Conservation (phyloP, 2,329 filamentous ascomycete genomes). For the Lecanoromycetidae sp. region DNA sequence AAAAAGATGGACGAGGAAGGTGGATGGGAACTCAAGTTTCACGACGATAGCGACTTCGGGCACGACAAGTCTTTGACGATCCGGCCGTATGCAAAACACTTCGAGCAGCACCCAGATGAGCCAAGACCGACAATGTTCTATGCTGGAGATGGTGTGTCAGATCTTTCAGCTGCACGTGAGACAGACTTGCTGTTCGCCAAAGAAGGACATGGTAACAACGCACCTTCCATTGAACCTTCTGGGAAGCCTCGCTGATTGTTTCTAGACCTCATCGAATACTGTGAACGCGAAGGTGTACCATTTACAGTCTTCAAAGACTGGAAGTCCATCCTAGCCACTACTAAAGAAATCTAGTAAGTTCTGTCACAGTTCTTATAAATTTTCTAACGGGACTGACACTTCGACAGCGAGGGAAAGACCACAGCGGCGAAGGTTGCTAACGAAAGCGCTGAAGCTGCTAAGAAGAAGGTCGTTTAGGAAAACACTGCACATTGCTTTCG, state of each 20-base stretch:
- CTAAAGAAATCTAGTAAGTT: conserved; percentile 54
- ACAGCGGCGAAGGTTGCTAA: conserved; percentile 58
- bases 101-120: conserved; percentile 46
- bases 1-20: conserved; percentile 65
- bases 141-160: conserved; percentile 86
- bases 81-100: conserved; percentile 58
- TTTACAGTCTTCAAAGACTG: conserved; percentile 84
- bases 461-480: background rate
- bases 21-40: conserved; percentile 81
- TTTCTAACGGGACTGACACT: conserved; percentile 6
- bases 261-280: conserved; percentile 74
- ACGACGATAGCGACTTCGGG: conserved; percentile 81
- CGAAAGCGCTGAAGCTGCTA: conserved; percentile 27
- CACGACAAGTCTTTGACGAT: conserved; percentile 94
- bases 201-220: conserved; percentile 58
- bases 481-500: background rate
- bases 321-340: conserved; percentile 61
- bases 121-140: conserved; percentile 80
- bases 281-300: conserved; percentile 69
- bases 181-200: conserved; percentile 92
- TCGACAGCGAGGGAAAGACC: conserved; percentile 49
- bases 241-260: background rate
- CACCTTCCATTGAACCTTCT: background rate
- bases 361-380: background rate
- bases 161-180: conserved; percentile 82